Conservation (phyloP, 2,329 filamentous ascomycete genomes). For the Exophiala alcalophila region DNA sequence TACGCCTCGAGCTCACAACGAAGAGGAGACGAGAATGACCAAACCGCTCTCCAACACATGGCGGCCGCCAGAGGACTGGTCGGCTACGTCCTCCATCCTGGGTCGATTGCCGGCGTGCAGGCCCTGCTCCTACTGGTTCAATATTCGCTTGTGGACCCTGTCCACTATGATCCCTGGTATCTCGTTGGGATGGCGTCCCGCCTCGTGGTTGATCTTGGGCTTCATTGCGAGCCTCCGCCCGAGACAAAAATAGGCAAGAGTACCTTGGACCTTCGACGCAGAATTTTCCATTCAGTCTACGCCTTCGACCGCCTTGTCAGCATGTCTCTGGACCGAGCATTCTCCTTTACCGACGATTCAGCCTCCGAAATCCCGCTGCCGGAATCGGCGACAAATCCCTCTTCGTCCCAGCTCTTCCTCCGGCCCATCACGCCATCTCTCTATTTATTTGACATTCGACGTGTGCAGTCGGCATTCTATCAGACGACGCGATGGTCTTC, state of each 20-base stretch:
- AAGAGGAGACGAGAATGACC: conserved; percentile 62
- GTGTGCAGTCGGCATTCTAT: conserved; percentile 84
- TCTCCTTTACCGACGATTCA: conserved; percentile 90
- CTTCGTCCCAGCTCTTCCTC: conserved; percentile 44
- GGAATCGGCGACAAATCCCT: conserved; percentile 36
- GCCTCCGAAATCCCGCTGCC: conserved; percentile 73
- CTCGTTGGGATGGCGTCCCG: conserved; percentile 85
- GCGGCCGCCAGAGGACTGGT: conserved; percentile 70
- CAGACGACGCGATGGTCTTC: conserved; percentile 65
- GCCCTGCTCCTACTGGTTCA: conserved; percentile 81
- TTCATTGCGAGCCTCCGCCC: conserved; percentile 84
- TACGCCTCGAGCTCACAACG: conserved; percentile 69
- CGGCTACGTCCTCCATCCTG: conserved; percentile 79
- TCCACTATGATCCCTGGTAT: conserved; percentile 92
- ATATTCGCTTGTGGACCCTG: conserved; percentile 85
- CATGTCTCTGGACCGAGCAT: conserved; percentile 80
- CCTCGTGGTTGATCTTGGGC: conserved; percentile 81
- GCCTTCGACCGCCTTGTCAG: conserved; percentile 84
- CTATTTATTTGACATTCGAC: conserved; percentile 77
- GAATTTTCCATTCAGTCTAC: conserved; percentile 88
- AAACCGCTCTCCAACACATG: conserved; percentile 59
- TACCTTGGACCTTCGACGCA: conserved; percentile 72
- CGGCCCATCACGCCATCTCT: conserved; percentile 67
- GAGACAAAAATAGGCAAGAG: conserved; percentile 65
- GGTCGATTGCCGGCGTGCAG: conserved; percentile 80